phyloP scores from a whole-genome alignment of 495 filamentous ascomycete genomes.

The Aspergillus mulundensis region DNA sequence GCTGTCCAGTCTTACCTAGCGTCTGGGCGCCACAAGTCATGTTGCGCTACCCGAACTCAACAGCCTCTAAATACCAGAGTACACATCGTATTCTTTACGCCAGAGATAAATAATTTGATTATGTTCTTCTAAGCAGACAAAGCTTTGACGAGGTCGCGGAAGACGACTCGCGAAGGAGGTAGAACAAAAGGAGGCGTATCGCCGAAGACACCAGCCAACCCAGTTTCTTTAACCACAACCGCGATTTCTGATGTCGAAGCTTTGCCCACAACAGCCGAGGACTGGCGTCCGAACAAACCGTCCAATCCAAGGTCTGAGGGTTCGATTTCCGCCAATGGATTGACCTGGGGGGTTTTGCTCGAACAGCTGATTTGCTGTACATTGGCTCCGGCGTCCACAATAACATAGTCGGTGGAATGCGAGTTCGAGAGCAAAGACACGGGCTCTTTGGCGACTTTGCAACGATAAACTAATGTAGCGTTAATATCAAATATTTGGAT shows the following conservation, averaged over 20 bases:
- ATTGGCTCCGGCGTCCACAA: conserved; percentile 40
- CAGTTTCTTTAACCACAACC: conserved; percentile 49
- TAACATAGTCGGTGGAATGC: conserved; percentile 55
- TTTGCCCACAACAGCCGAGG: background rate
- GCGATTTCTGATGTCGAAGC: conserved; percentile 16
- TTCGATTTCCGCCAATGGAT: conserved; percentile 37
- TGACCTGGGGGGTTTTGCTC: conserved; percentile 49
- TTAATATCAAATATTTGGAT: conserved; percentile 39
- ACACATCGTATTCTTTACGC: no score
- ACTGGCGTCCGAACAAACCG: conserved; percentile 44
- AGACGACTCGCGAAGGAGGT: conserved; percentile 73
- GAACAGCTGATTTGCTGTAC: conserved; percentile 51
- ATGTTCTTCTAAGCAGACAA: conserved; percentile 14
- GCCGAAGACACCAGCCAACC: conserved; percentile 70
- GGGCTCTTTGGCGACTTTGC: conserved; percentile 23
- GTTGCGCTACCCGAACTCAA: no score
- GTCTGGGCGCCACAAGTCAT: no score
- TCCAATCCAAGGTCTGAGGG: conserved; percentile 45
- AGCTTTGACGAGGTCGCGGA: conserved; percentile 61
- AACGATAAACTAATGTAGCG: conserved; percentile 27
- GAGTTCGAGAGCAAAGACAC: conserved; percentile 35
- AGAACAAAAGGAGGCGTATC: conserved; percentile 68
- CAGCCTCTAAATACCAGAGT: no score
- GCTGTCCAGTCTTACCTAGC: no score
- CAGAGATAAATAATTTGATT: background rate